Evolutionary conservation across 108 stramenopile genomes (phyloP), one percentile per base, ranked within the genome.

Genomic region (Nitzschia sp.): DNA sequence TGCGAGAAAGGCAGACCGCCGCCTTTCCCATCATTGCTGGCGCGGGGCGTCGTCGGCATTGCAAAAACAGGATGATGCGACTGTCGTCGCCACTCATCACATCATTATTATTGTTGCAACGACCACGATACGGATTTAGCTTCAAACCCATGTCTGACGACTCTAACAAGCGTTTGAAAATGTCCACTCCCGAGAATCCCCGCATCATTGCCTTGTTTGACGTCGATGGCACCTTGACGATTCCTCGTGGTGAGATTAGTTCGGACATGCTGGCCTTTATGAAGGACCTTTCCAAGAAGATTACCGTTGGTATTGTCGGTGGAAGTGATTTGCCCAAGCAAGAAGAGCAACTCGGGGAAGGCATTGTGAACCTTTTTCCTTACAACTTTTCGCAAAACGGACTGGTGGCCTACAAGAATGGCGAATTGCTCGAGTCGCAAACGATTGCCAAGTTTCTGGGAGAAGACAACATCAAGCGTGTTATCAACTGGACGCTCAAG

Each of bases 381-480:
- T 99, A 92, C 86, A 97, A 96, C 84, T 99, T 99, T 72, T 83
- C 87, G n/a, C 97, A 99, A 83, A 99, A 99, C 75, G 99, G 99
- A 21, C 84, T 99, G 32, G 96, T 98, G 6, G 99, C 97, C 2
- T 99, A 97, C 86, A 97, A 97, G 74, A 77, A 93, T 67, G 93
- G 89, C 32, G 79, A 81, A 57, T 71, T 94, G 38, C 80, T 82
- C 46, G 94, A 92, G 64, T 77, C 81, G 32, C 90, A 97, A 78
- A 92, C 97, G 26, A 95, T 98, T 70, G 64, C 86, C 65, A 90
- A 91, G 64, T 82, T 85, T 69, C 76, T 99, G 51, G 99, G 99
- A 36, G 99, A 99, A 76, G 97, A 98, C 31, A 98, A 98, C 71
- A 71, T 99, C 61, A 98, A 98, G 86, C 74, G 72, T 30, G 73